These are phyloP conservation scores for Penicillium sp. DNA, from an alignment of 2,329 filamentous ascomycete species.

Conservation along the genomic window DNA sequence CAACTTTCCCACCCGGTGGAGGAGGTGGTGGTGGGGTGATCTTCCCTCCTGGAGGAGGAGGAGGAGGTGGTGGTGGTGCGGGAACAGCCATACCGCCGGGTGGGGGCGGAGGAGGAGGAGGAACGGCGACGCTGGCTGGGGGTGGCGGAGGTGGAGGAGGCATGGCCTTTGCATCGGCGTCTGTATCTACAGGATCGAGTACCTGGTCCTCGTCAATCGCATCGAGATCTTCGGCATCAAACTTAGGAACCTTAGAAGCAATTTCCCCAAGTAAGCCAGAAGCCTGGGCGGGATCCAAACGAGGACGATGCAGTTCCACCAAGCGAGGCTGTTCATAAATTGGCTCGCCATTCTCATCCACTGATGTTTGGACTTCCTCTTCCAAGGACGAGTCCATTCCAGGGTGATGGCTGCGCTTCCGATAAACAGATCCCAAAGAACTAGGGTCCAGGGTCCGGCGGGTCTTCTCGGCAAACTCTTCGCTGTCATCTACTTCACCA, in stretches of 20 bases:
- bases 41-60: constrained; percentile 8
- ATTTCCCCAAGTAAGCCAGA: constrained; percentile 68
- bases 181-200: constrained; percentile 12
- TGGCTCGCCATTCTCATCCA: constrained; percentile 55
- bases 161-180: constrained; percentile 10
- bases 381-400: constrained; percentile 37
- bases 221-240: constrained; percentile 50
- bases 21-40: constrained; percentile 23
- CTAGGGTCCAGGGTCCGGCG: constrained; percentile 65
- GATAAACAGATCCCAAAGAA: constrained; percentile 68
- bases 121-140: constrained; percentile 4
- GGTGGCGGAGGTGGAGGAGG: constrained; percentile 16
- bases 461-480: constrained; percentile 52
- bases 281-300: constrained; percentile 59
- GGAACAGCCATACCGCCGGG: constrained; percentile 35
- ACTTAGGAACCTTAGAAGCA: constrained; percentile 69
- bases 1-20: constrained; percentile 38
- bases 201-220: constrained; percentile 8
- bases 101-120: constrained; percentile 25
- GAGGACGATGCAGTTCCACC: constrained; percentile 69
- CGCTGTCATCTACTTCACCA: constrained; percentile 51
- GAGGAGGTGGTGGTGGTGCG: constrained; percentile 8
- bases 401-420: constrained; percentile 48
- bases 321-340: constrained; percentile 75
- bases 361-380: constrained; percentile 43